Base-by-base conservation (phyloP, 1,139 yeast species). In the Yamadazyma diddensiae region DNA sequence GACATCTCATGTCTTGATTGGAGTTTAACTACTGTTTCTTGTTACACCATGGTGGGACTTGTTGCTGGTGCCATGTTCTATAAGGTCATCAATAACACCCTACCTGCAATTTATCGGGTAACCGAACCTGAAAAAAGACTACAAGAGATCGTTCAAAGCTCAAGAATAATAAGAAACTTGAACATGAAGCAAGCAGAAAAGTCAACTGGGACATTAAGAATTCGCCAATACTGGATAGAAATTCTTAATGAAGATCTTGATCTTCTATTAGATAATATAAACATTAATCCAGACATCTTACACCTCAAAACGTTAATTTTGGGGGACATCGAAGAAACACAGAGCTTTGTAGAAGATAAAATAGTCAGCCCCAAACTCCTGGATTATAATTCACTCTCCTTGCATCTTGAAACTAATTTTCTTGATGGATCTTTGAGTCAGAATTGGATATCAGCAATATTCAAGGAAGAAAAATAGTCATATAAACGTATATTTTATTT, bases 141-240 rank as follows among this genome's bases (percentile, higher is more conserved):
- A 3, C 18, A 21, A 1, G 17, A 21, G 2, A 32, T 37, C 13
- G n/a, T 24, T 4, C 15, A 29, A n/a, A 27, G 13, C 15, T 23
- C 34, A 6, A 19, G 20, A n/a, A n/a, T 16, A 3, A 18, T 39
- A 8, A 25, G 33, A 29, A 13, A 10, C 9, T 24, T 27, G 8
- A 41, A 35, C 21, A 34, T 28, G 12, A 13, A 17, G 15, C 23
- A 24, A 19, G 13, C 34, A 3, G 30, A 19, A 3, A 26, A 15
- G 1, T 29, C 39, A 3, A 35, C 37, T 17, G 45, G 45, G 2
- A 41, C 45, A 6, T 21, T 32, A 27, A 35, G 45, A 27, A 29
- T 41, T 8, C 26, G 38, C n/a, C 20, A 38, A 15, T 33, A 30
- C 25, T 41, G 45, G 45, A 26, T 35, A 4, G 39, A 39, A 20